Evolutionary conservation across 148 eudicot genomes (phyloP).

Genomic region (Bassia scoparia): DNA sequence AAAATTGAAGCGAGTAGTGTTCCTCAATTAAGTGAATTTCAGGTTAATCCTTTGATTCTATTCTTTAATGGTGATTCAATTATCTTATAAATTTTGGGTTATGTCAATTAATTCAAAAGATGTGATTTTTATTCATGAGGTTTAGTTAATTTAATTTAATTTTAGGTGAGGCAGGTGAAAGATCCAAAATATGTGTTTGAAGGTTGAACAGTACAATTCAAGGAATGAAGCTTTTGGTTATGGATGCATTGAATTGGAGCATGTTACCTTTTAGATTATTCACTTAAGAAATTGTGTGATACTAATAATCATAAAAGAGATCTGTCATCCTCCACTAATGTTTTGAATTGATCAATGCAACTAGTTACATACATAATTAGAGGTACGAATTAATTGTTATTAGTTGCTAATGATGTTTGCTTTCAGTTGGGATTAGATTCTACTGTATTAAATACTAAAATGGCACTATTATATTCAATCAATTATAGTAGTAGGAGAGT

Average conservation of each 20-base stretch:
- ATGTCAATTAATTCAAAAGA: neutral
- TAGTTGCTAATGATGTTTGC: neutral
- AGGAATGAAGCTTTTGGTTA: constrained; percentile 78
- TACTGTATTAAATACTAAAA: too few relatives aligned
- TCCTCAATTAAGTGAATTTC: constrained; percentile 50
- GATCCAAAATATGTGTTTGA: constrained; percentile 67
- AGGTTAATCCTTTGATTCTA: constrained; percentile 44
- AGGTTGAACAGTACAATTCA: constrained; percentile 67
- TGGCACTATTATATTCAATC: constrained; percentile 14
- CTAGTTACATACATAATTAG: constrained; percentile 51
- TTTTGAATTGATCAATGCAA: constrained; percentile 49
- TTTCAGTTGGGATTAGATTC: neutral
- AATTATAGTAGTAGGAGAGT: too few relatives aligned
- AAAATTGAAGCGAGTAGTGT: constrained; percentile 68
- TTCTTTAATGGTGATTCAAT: neutral
- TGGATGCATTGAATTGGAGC: constrained; percentile 77
- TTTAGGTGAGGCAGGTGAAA: constrained; percentile 48
- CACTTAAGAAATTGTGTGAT: constrained; percentile 30
- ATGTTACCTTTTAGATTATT: constrained; percentile 60
- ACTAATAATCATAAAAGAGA: constrained; percentile 24
- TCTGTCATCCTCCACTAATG: constrained; percentile 27
- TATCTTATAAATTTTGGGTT: neutral
- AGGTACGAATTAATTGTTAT: constrained; percentile 38
- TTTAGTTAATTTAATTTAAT: too few relatives aligned
- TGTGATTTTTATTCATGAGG: neutral